Evolutionary conservation across 2,329 filamentous ascomycete genomes (phyloP).

Genomic region (Fusarium pininemorale): DNA sequence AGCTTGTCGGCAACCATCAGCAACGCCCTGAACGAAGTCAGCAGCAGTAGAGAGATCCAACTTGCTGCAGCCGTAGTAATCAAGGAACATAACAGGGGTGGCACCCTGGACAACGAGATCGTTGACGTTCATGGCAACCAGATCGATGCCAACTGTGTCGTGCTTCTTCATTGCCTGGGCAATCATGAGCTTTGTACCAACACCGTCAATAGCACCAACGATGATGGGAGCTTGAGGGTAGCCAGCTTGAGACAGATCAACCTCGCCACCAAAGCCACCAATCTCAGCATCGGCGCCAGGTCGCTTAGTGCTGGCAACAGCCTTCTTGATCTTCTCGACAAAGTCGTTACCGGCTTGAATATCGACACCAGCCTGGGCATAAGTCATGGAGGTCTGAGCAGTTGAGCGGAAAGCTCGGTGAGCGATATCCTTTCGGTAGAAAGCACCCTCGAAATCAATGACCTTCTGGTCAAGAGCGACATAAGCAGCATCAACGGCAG

Average conservation of each 20-base stretch:
- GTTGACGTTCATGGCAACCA: constrained; percentile 99
- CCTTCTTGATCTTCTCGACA: constrained; percentile 89
- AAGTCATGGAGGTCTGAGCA: constrained; percentile 74
- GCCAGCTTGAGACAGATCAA: constrained; percentile 72
- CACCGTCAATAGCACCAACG: constrained; percentile 94
- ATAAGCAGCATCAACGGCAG: constrained; percentile 90
- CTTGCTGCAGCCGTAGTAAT: constrained; percentile 95
- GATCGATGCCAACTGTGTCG: constrained; percentile 93
- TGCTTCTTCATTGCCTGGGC: constrained; percentile 90
- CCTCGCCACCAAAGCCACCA: constrained; percentile 86
- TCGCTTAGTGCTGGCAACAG: constrained; percentile 84
- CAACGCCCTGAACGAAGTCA: constrained; percentile 91
- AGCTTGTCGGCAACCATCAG: constrained; percentile 83
- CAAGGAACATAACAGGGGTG: constrained; percentile 93
- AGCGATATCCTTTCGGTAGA: constrained; percentile 93
- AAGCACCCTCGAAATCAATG: constrained; percentile 88
- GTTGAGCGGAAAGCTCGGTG: constrained; percentile 71
- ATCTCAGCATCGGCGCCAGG: constrained; percentile 93
- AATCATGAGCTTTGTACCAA: constrained; percentile 96
- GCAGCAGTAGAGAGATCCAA: constrained; percentile 81
- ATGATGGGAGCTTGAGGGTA: constrained; percentile 80
- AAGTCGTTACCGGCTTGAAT: constrained; percentile 95
- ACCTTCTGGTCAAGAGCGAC: constrained; percentile 72
- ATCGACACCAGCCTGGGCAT: constrained; percentile 91
- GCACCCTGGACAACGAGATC: constrained; percentile 96